phyloP scores from a whole-genome alignment of 2,329 filamentous ascomycete genomes.

The Cladosporium velox region DNA sequence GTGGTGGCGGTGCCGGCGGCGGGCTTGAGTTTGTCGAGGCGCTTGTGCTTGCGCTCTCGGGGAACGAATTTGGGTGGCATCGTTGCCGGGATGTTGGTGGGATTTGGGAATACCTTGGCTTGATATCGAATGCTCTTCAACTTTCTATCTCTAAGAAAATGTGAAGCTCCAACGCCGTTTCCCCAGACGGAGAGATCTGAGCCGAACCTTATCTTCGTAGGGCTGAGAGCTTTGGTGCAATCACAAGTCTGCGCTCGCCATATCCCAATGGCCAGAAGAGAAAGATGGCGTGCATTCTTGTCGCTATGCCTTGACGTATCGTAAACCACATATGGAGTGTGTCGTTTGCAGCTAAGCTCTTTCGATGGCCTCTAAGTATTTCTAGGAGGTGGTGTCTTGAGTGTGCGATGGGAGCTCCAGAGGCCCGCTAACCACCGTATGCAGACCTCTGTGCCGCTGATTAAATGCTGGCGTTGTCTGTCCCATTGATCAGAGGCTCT shows the following conservation, averaged over 20 bases:
- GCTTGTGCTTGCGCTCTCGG: conserved; percentile 62
- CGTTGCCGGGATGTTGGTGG: not conserved
- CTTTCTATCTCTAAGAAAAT: conserved; percentile 3
- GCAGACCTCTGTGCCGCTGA: not conserved
- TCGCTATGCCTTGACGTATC: no score
- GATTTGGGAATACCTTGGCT: not conserved
- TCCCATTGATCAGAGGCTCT: not conserved
- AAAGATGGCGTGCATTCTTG: no score
- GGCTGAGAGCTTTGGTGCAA: conserved; percentile 6
- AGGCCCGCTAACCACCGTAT: no score
- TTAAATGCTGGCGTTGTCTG: not conserved
- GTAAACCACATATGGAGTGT: no score
- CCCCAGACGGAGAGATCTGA: conserved; percentile 4
- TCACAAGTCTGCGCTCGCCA: no score
- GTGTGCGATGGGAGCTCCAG: no score
- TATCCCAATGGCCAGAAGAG: no score
- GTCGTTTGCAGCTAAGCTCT: no score
- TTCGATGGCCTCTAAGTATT: no score
- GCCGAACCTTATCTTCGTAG: conserved; percentile 7
- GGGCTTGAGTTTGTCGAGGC: conserved; percentile 59
- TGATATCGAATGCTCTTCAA: not conserved
- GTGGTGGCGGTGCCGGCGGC: not conserved
- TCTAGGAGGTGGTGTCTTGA: no score
- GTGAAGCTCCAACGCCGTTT: conserved; percentile 14
- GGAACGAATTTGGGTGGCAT: conserved; percentile 55